Base-by-base conservation (phyloP, 768 basidiomycete species). In the Rhodotorula sphaerocarpa region DNA sequence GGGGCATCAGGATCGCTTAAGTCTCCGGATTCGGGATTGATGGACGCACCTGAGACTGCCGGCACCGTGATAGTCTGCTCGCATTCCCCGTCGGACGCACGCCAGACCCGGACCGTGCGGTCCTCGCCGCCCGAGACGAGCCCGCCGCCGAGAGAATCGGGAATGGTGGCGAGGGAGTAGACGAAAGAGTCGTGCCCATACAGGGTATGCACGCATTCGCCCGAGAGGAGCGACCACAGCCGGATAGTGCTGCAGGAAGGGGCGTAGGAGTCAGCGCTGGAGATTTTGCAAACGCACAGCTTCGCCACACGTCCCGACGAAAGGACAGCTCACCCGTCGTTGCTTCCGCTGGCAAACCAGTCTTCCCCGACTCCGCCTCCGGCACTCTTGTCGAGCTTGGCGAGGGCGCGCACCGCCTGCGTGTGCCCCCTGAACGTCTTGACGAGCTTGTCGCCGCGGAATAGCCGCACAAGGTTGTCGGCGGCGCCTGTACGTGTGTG, bases 131-230 rank as follows among this genome's bases (percentile, higher is more conserved):
- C 83, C n/a, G 87, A 90, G 12, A 93, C 84, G 27, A 91, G 80
- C 2, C 64, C 64, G 67, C 86, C 84, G 25, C 92, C 88, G 56
- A 74, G 71, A 25, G 63, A 23, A 64, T 77, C 83, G 3, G 90
- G 86, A 25, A 96, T 80, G 25, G 88, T 82, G 0, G 87, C 82
- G 20, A 99, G 75, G 59, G 87, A 86, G 77, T 97, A 99, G 20
- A 97, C 90, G 74, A 96, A 99, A 27, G 91, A 95, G 3, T 91
- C 93, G 74, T 97, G 95, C 2, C 91, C 95, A 7, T 87, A 85
- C n/a, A 97, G 76, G 72, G 86, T 85, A 57, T 86, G 79, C 50
- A 81, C 88, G 60, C 89, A 87, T 57, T 82, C 85, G 45, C 90
- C 79, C 18, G 63, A 56, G 9, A 55, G 15, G 20, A 70, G 48